Base-by-base conservation (phyloP, 2,329 filamentous ascomycete species). In the Alternaria panax region DNA sequence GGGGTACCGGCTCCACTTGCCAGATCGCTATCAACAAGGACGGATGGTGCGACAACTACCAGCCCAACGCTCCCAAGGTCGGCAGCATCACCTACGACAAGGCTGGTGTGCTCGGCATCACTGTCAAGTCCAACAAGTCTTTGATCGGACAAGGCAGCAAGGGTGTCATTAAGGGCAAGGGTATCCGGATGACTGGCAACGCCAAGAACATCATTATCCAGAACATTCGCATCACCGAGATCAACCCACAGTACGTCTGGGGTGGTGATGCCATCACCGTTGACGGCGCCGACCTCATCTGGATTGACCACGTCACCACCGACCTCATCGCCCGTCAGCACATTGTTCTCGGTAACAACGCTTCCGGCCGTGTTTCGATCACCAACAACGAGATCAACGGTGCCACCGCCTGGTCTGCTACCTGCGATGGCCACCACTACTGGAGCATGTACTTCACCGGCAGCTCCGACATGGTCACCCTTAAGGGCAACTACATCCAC, bases 401-500 rank as follows among this genome's bases (percentile, higher is more conserved):
- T 45, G 71, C 72, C 24, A 82, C 82, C 32, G 72, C 76, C 18
- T 88, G 81, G 78, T 87, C 85, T 11, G 82, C 86, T 5, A 85
- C 82, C 46, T 88, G 86, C 75, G 80, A 88, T 69, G 80, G 79
- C 40, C 81, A 86, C 74, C 85, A 87, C 77, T 79, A 88, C 82
- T 88, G 86, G 85, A 81, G 77, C 28, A 74, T 87, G 63, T 87
- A 86, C 78, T 80, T 88, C 48, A 82, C 80, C 40, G 86, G 87
- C n/a, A 79, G 80, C 57, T 80, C 76, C 71, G 86, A 88, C 70
- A 68, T 83, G 60, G 79, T 88, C 68, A 88, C 86, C 62, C 69
- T 88, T 71, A 85, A 86, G 79, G 80, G 81, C 65, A 88, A 88
- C 81, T 87, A 87, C 78, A 79, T 88, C 70, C 84, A 87, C 80